These are phyloP conservation scores for Athelia sp. DNA, from an alignment of 1,284 basidiomycete species.

Conservation along the genomic window DNA sequence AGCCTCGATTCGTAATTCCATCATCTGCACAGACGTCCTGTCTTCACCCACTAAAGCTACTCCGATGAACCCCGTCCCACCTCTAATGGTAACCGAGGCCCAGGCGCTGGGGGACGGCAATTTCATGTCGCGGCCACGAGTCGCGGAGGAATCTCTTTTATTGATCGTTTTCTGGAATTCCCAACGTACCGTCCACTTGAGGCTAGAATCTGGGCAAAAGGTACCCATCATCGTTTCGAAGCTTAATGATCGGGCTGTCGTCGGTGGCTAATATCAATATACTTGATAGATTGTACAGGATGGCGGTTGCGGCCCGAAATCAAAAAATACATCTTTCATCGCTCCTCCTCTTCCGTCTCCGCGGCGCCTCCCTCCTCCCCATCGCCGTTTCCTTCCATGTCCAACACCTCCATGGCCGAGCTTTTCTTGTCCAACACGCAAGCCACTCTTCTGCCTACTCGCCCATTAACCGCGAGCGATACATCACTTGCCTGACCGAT, in stretches of 20 bases:
- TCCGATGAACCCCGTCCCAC: not conserved
- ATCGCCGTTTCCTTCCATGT: conserved; percentile 66
- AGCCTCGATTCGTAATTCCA: too few species aligned
- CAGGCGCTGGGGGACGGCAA: too few species aligned
- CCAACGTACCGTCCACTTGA: not conserved
- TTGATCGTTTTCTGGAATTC: conserved; percentile 1
- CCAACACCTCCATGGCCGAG: conserved; percentile 62
- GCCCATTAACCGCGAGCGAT: conserved; percentile 67
- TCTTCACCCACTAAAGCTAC: not conserved
- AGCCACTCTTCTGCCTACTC: conserved; percentile 64
- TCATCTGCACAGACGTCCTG: too few species aligned
- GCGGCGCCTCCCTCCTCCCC: conserved; percentile 44
- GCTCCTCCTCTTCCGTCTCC: conserved; percentile 24
- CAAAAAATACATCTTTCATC: not conserved
- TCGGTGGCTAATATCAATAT: not conserved
- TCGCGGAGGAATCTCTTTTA: not conserved
- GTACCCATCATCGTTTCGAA: not conserved
- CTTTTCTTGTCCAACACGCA: conserved; percentile 66
- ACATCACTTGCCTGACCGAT: conserved; percentile 47
- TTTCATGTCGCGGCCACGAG: not conserved
- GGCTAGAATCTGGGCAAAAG: not conserved
- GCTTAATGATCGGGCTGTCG: conserved; percentile 1
- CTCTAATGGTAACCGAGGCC: not conserved
- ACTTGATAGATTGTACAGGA: not conserved
- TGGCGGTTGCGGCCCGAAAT: not conserved